Conservation (phyloP, 2,329 filamentous ascomycete species). For the Ceratocystis albifundus region DNA sequence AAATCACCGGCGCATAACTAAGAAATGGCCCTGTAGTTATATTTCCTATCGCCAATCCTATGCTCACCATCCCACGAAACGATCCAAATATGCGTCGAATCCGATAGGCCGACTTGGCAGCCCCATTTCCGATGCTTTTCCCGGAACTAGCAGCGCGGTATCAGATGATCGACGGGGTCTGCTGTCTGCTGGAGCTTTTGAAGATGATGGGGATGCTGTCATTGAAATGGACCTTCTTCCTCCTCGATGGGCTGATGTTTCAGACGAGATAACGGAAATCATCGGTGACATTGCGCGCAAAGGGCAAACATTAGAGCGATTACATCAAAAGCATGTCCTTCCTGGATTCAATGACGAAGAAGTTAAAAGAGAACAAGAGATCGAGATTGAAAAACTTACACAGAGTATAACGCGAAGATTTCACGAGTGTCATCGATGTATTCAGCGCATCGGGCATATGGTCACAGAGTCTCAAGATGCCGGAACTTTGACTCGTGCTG, state of each 20-base stretch:
- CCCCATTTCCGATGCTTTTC: conserved; percentile 49
- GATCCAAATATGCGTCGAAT: conserved; percentile 52
- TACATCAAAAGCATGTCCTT: conserved; percentile 94
- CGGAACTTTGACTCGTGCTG: conserved; percentile 63
- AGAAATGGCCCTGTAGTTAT: conserved; percentile 48
- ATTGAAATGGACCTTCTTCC: conserved; percentile 98
- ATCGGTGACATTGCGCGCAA: conserved; percentile 71
- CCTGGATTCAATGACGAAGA: conserved; percentile 95
- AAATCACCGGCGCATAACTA: background rate
- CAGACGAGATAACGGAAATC: conserved; percentile 80
- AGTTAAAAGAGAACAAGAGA: conserved; percentile 73
- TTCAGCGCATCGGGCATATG: conserved; percentile 79
- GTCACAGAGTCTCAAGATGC: conserved; percentile 66
- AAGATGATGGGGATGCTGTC: conserved; percentile 81
- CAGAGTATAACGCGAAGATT: conserved; percentile 82
- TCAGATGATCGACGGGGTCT: conserved; percentile 58
- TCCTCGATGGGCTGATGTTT: conserved; percentile 88
- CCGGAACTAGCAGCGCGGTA: conserved; percentile 36
- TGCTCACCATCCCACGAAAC: conserved; percentile 83
- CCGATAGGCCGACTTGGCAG: conserved; percentile 37
- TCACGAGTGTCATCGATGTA: conserved; percentile 78
- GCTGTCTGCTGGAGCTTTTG: conserved; percentile 65
- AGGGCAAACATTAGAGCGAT: conserved; percentile 72
- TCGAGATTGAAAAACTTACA: conserved; percentile 80
- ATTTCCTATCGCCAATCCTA: conserved; percentile 99